Percentiles rank a stretch among this genome's conserved stretches.
phyloP scores from a whole-genome alignment of 202 grass and related monocot genomes.

The Miscanthus sacchariflorus region DNA sequence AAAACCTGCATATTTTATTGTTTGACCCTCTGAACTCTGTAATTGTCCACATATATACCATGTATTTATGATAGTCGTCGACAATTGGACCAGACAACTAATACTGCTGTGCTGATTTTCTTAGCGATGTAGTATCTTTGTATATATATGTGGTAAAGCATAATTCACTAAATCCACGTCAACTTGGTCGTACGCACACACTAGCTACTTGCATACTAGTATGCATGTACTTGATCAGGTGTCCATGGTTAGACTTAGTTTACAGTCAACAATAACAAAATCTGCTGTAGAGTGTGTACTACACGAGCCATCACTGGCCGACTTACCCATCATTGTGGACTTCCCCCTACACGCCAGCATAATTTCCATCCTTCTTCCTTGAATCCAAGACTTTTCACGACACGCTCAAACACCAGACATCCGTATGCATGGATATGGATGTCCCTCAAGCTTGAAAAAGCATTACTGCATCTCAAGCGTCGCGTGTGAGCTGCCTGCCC shows the following conservation, averaged over 20 bases:
- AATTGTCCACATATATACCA: too few species aligned
- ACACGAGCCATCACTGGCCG: background rate
- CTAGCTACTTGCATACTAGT: background rate
- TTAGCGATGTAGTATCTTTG: too few species aligned
- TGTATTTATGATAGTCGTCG: too few species aligned
- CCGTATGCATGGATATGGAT: background rate
- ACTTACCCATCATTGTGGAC: conserved; percentile 1
- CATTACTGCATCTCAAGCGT: background rate
- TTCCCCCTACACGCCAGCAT: conserved; percentile 1
- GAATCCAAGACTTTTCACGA: conserved; percentile 17
- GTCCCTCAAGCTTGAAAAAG: background rate
- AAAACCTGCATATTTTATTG: too few species aligned
- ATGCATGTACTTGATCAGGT: background rate
- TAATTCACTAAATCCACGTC: background rate
- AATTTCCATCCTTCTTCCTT: background rate
- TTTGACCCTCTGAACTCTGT: too few species aligned
- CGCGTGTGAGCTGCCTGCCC: background rate
- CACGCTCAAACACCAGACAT: background rate
- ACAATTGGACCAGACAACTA: too few species aligned
- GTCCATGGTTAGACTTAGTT: background rate
- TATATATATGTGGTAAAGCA: too few species aligned
- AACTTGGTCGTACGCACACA: background rate
- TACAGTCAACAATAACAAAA: background rate
- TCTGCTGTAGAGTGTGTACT: background rate
- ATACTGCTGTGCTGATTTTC: too few species aligned